Conservation (phyloP, 2,329 filamentous ascomycete species). For the Polytolypa hystricis region DNA sequence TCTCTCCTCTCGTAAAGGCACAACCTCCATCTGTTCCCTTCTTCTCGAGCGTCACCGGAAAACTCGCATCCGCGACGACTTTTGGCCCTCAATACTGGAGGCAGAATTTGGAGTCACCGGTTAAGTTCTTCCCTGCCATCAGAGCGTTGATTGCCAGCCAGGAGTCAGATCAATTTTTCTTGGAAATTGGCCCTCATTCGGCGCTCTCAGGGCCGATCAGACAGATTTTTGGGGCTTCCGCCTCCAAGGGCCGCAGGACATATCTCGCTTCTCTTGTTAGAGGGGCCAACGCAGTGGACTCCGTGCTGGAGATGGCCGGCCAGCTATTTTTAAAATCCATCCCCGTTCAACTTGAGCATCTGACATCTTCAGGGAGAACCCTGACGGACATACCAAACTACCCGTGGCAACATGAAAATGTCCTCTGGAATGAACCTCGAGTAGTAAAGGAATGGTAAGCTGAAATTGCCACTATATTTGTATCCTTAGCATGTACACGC, state of each 20-base stretch:
- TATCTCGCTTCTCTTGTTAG: slow-evolving; percentile 19
- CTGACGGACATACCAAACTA: slow-evolving; percentile 32
- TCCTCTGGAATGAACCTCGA: slow-evolving; percentile 37
- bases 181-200: slow-evolving; percentile 28
- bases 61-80: not conserved
- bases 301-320: slow-evolving; percentile 16
- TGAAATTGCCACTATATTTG: not conserved
- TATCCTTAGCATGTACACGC: no score
- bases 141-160: slow-evolving; percentile 13
- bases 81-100: slow-evolving; percentile 15
- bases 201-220: slow-evolving; percentile 23
- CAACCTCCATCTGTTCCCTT: no score
- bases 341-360: slow-evolving; percentile 6
- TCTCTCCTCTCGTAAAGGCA: not conserved
- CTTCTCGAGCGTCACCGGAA: not conserved
- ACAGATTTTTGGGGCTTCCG: slow-evolving; percentile 15
- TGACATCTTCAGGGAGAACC: not conserved
- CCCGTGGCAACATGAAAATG: slow-evolving; percentile 38
- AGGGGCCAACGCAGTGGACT: slow-evolving; percentile 14
- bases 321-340: slow-evolving; percentile 11
- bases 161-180: slow-evolving; percentile 8
- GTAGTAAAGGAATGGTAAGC: slow-evolving; percentile 21
- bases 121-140: slow-evolving; percentile 16
- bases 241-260: slow-evolving; percentile 10
- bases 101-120: slow-evolving; percentile 16